Conservation (phyloP, 2,329 filamentous ascomycete species). For the Cercospora beticola region DNA sequence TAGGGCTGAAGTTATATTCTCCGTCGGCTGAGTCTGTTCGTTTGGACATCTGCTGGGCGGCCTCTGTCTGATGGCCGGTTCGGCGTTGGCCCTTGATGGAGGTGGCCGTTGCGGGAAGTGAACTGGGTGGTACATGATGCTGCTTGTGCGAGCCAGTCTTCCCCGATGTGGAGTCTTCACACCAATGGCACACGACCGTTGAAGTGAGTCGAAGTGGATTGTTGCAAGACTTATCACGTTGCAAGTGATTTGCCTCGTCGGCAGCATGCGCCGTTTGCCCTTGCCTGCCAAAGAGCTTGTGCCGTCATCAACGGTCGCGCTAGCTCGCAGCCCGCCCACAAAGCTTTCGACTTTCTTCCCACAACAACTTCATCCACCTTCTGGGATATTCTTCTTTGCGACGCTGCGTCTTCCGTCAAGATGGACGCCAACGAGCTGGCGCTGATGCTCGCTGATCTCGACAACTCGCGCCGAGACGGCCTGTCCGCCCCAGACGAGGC, state of each 20-base stretch:
- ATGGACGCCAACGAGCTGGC: constrained; percentile 17
- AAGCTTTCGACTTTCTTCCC: neutral
- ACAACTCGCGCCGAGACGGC: constrained; percentile 24
- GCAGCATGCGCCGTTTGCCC: neutral
- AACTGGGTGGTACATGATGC: neutral
- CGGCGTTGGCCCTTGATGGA: neutral
- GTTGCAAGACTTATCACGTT: neutral
- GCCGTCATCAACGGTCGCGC: neutral
- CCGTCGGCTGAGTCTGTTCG: neutral
- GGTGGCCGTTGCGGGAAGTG: neutral
- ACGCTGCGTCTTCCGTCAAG: neutral
- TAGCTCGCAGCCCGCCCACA: neutral
- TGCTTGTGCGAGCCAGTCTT: neutral
- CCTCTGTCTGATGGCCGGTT: neutral
- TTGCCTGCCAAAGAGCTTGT: neutral
- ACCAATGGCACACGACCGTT: neutral
- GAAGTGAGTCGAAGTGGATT: neutral
- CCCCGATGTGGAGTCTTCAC: neutral
- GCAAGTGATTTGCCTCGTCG: neutral
- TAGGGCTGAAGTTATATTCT: constrained; percentile 2
- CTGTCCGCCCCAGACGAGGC: constrained; percentile 23
- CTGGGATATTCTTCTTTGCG: neutral
- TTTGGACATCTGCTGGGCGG: neutral
- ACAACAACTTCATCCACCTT: neutral
- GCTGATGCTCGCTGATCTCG: constrained; percentile 31